Evolutionary conservation across 1,284 basidiomycete genomes (phyloP), one percentile per base, ranked within the genome.

Genomic region (Neolentinus lepideus): DNA sequence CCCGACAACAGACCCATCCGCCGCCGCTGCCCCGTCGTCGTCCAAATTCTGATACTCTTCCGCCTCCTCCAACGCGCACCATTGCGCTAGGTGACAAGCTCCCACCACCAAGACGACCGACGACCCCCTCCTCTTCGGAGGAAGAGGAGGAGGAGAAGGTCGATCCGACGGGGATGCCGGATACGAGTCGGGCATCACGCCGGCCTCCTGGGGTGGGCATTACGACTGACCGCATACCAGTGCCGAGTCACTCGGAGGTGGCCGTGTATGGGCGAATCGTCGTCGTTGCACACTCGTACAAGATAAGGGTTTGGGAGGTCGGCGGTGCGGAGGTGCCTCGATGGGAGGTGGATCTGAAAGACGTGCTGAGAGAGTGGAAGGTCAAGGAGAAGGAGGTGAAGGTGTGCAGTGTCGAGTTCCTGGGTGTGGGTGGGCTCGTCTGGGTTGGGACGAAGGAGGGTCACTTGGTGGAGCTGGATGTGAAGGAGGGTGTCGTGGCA

Each of bases 391-490:
- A 88, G 63, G 87, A 92, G 45, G 71, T 81, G 8, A 85, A 84
- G 60, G 75, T 94, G 47, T 88, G 85, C 0, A 81, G 84, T 19
- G 76, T 94, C 69, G 89, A 88, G 64, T 91, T 93, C 67, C 76
- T 75, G 78, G 19, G 63, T 57, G 10, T 61, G 66, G 22, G 64
- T 14, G 62, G 56, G 0, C 80, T 81, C 57, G 63, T 94, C 4
- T 96, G 93, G 94, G 72, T 88, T 16, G 94, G 94, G 0, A 92
- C 90, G 38, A 93, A 90, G 70, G 92, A 95, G 27, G 94, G 94
- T 0, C 85, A 89, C 67, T 58, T 97, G 14, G 79, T 88, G 62
- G 93, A 96, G 72, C 62, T 94, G 53, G 92, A 96, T 64, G 75
- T 89, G 27, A 69, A 76, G 51, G 80, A 75, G 1, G 85, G 85